Evolutionary conservation across 164 flowering plant genomes (phyloP).

Genomic region (Magnolia sinica): DNA sequence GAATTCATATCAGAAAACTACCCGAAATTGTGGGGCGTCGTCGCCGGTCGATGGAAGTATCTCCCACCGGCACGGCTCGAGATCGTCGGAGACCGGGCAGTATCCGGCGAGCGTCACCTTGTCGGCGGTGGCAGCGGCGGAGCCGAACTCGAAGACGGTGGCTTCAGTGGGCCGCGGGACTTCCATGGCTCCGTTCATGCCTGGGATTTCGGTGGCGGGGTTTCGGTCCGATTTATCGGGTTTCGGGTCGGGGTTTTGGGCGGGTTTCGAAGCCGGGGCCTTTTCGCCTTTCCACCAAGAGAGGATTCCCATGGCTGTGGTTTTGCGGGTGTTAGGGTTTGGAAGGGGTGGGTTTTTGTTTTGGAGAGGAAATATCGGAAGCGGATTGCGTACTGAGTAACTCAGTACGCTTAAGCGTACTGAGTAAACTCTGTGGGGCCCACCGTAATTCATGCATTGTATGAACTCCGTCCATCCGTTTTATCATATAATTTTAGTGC

Average conservation of each 20-base stretch:
- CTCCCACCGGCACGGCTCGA: slow-evolving; percentile 97
- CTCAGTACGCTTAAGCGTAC: too few species aligned
- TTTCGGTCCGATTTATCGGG: slow-evolving; percentile 12
- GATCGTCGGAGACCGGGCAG: slow-evolving; percentile 95
- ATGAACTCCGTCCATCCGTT: too few species aligned
- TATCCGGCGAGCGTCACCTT: slow-evolving; percentile 86
- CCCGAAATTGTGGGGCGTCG: slow-evolving; percentile 86
- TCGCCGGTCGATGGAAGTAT: slow-evolving; percentile 53
- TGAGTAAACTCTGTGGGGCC: too few species aligned
- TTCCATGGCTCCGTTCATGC: slow-evolving; percentile 85
- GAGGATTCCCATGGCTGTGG: slow-evolving; percentile 53
- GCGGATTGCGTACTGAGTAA: too few species aligned
- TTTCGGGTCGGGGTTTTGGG: slow-evolving; percentile 18
- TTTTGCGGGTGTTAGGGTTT: neutral
- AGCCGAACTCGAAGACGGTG: slow-evolving; percentile 90
- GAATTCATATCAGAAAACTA: slow-evolving; percentile 52
- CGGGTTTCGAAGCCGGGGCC: slow-evolving; percentile 15
- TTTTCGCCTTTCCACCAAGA: slow-evolving; percentile 54
- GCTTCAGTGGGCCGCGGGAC: slow-evolving; percentile 44
- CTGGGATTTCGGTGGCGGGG: slow-evolving; percentile 27
- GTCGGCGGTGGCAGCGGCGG: slow-evolving; percentile 61
- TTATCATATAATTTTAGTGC: too few species aligned
- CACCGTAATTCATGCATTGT: too few species aligned
- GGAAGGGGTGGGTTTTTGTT: neutral
- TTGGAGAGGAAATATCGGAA: too few species aligned